These are phyloP conservation scores for Vicia sativa DNA, from an alignment of 306 rosid genomes.

Conservation along the genomic window DNA sequence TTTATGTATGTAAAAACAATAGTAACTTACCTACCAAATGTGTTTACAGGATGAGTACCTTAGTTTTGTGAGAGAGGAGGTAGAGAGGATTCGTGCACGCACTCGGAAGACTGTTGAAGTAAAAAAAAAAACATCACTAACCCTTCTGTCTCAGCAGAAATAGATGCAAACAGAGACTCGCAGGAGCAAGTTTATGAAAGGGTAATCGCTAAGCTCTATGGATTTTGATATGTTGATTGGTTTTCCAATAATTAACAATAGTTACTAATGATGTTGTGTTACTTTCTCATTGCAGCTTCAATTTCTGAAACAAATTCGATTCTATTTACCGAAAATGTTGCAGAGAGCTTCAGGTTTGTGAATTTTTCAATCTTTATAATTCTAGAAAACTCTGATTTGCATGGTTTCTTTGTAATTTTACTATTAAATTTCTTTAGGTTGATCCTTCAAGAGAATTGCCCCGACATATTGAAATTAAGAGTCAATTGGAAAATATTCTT, in stretches of 20 bases:
- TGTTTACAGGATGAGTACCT: conserved; percentile 37
- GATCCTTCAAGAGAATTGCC: background rate
- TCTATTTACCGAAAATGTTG: background rate
- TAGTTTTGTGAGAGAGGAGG: background rate
- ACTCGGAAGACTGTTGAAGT: background rate
- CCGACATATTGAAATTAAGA: background rate
- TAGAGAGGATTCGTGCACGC: background rate
- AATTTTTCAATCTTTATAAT: conserved; percentile 14
- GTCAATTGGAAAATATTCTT: background rate
- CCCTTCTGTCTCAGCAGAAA: no score
- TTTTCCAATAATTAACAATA: no score
- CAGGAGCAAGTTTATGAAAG: no score
- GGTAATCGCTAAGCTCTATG: no score
- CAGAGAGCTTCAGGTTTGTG: conserved; percentile 26
- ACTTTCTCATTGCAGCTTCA: conserved; percentile 38
- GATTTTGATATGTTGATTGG: no score
- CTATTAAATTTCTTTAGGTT: conserved; percentile 28
- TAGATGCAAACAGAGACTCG: no score
- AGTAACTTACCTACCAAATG: no score
- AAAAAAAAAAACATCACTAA: no score
- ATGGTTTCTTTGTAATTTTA: no score
- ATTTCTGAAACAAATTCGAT: background rate
- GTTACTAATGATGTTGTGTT: background rate
- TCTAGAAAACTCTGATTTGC: no score
- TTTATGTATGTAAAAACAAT: no score